Percentiles rank a stretch among this genome's conserved stretches.
phyloP scores from a whole-genome alignment of 2,329 filamentous ascomycete genomes.

The Aspergillus brunneoviolaceus region DNA sequence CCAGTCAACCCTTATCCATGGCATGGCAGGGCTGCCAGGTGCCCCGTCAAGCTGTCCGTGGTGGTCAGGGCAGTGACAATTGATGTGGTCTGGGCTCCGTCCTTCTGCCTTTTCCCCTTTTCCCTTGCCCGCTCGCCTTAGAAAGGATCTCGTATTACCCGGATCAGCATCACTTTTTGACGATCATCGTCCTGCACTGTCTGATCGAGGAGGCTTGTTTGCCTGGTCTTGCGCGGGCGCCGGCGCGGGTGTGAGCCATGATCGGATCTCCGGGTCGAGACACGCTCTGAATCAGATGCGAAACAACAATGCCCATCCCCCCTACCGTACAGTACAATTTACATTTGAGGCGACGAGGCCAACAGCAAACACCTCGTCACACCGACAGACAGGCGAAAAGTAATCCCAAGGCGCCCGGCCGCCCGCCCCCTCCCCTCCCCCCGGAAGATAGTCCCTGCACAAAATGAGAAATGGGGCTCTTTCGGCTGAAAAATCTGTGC shows the following conservation, averaged over 20 bases:
- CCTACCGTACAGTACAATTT: not conserved
- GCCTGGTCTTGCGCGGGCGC: not conserved
- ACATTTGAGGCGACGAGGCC: not conserved
- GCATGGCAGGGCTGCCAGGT: not conserved
- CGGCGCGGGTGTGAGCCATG: not conserved
- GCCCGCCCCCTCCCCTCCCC: too few relatives aligned
- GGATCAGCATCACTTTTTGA: slow-evolving; percentile 7
- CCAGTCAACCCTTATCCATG: not conserved
- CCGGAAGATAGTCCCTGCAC: slow-evolving; percentile 17
- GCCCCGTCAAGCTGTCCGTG: not conserved
- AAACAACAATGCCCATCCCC: not conserved
- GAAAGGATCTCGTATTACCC: slow-evolving; percentile 6
- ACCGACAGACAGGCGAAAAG: not conserved
- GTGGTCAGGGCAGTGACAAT: not conserved
- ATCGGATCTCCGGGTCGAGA: not conserved
- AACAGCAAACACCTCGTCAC: not conserved
- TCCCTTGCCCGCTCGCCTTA: not conserved
- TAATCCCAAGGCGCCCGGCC: not conserved
- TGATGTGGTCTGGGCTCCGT: not conserved
- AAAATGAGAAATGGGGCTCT: slow-evolving; percentile 6
- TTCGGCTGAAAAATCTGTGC: slow-evolving; percentile 4
- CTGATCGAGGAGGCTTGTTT: slow-evolving; percentile 1
- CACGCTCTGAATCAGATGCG: not conserved
- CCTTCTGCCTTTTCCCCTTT: not conserved
- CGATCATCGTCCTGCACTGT: not conserved